A percentile compares a stretch with the other conserved stretches of the same genome.
Conservation (phyloP, 2,329 filamentous ascomycete species). For the Pyrenochaeta sp. region DNA sequence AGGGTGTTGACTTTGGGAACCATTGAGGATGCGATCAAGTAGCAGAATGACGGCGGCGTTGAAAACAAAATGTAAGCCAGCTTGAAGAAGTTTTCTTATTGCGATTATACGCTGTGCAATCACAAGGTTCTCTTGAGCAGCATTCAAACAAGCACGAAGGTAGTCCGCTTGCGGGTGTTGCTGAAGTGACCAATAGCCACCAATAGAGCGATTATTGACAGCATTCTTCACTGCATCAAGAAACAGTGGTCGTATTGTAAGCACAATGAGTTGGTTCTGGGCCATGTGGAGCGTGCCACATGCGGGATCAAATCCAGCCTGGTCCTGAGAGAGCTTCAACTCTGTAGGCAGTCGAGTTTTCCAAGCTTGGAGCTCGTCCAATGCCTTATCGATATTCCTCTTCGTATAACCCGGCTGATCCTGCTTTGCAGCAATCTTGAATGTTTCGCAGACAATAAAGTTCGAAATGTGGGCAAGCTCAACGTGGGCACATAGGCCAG, state of each 20-base stretch:
- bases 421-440: conserved; percentile 28
- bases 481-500: conserved; percentile 32
- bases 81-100: conserved; percentile 25
- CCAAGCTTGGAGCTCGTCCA: conserved; percentile 32
- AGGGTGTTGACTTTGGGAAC: neutral
- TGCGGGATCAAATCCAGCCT: conserved; percentile 21
- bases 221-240: conserved; percentile 32
- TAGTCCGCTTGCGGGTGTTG: conserved; percentile 16
- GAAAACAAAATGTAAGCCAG: conserved; percentile 36
- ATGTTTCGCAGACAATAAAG: conserved; percentile 36
- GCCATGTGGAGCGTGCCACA: conserved; percentile 32
- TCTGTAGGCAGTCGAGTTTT: conserved; percentile 19
- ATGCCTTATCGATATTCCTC: conserved; percentile 22
- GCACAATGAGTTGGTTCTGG: conserved; percentile 32
- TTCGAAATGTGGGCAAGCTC: conserved; percentile 31
- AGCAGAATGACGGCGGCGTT: conserved; percentile 36
- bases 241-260: conserved; percentile 34
- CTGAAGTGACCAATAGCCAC: conserved; percentile 16
- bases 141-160: conserved; percentile 22
- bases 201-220: conserved; percentile 26
- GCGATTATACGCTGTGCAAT: conserved; percentile 21
- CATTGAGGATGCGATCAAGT: conserved; percentile 25
- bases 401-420: conserved; percentile 9
- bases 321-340: conserved; percentile 16
- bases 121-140: conserved; percentile 28